Percentiles rank a stretch among this genome's conserved stretches.
Conservation (phyloP, 2,329 filamentous ascomycete genomes). For the Metarhizium brunneum region DNA sequence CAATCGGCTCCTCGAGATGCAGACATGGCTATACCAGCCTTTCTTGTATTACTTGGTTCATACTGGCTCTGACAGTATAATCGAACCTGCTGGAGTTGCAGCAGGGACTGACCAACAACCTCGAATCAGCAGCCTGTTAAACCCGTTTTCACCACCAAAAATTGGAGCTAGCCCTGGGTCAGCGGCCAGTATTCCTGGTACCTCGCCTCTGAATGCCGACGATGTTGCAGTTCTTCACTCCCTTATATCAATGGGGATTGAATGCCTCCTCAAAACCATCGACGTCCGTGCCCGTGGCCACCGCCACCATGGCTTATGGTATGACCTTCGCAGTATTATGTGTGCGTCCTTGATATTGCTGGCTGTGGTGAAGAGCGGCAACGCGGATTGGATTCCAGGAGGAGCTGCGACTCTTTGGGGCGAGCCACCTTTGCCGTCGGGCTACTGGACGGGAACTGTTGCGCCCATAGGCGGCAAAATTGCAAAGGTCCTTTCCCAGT, state of each 20-base stretch:
- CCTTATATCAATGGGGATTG: slow-evolving; percentile 11
- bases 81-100: slow-evolving; percentile 3
- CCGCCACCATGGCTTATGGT: slow-evolving; percentile 18
- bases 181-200: too few species aligned
- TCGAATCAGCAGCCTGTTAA: too few species aligned
- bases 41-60: slow-evolving; percentile 11
- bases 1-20: slow-evolving; percentile 14
- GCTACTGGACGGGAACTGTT: slow-evolving; percentile 5
- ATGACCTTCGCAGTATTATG: slow-evolving; percentile 13
- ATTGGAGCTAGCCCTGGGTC: too few species aligned
- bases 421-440: not conserved
- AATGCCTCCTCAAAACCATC: slow-evolving; percentile 14
- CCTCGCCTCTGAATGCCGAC: too few species aligned
- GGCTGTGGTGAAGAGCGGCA: slow-evolving; percentile 12
- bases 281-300: slow-evolving; percentile 12
- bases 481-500: slow-evolving; percentile 11
- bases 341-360: slow-evolving; percentile 9
- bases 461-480: slow-evolving; percentile 11
- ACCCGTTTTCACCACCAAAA: too few species aligned
- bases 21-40: slow-evolving; percentile 11
- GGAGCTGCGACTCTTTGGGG: slow-evolving; percentile 9
- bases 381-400: slow-evolving; percentile 6
- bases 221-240: slow-evolving; percentile 6
- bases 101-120: too few species aligned
- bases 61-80: not conserved